These are phyloP conservation scores for Xylogone sp. DNA, from an alignment of 2,329 filamentous ascomycete genomes.

Conservation along the genomic window DNA sequence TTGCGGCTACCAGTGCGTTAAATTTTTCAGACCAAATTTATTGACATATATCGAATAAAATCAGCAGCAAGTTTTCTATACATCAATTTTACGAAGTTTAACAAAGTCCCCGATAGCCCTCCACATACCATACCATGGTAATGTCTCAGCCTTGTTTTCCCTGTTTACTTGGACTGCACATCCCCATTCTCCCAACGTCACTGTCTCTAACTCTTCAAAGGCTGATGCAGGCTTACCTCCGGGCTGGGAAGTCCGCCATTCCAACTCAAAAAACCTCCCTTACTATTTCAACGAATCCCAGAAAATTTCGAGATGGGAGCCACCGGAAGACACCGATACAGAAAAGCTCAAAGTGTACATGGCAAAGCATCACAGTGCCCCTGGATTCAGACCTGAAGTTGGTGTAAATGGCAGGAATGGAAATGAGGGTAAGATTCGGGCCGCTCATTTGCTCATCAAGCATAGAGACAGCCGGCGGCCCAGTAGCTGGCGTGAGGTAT, in stretches of 20 bases:
- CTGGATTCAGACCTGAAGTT: constrained; percentile 35
- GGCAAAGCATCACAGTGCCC: constrained; percentile 75
- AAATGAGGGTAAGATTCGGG: constrained; percentile 81
- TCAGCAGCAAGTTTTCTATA: no score
- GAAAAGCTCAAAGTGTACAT: constrained; percentile 94
- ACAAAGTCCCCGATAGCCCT: background rate
- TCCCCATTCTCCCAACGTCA: background rate
- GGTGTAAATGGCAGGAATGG: constrained; percentile 28
- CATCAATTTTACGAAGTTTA: no score
- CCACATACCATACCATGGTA: background rate
- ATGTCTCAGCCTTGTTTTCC: constrained; percentile 2
- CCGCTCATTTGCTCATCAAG: constrained; percentile 90
- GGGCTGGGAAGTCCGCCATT: constrained; percentile 94
- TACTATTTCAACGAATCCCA: constrained; percentile 94
- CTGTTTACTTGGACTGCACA: background rate
- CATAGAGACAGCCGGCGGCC: constrained; percentile 84
- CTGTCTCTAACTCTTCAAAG: constrained; percentile 33
- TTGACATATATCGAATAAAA: no score
- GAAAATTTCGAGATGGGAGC: constrained; percentile 93
- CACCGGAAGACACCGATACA: constrained; percentile 80
- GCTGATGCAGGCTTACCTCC: constrained; percentile 76
- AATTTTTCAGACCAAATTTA: no score
- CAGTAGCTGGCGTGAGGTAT: constrained; percentile 82
- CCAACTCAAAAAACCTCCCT: constrained; percentile 96
- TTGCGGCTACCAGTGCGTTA: no score